Evolutionary conservation across 352 stramenopile species (phyloP).

Genomic region (Globisporangium recalcitrans): DNA sequence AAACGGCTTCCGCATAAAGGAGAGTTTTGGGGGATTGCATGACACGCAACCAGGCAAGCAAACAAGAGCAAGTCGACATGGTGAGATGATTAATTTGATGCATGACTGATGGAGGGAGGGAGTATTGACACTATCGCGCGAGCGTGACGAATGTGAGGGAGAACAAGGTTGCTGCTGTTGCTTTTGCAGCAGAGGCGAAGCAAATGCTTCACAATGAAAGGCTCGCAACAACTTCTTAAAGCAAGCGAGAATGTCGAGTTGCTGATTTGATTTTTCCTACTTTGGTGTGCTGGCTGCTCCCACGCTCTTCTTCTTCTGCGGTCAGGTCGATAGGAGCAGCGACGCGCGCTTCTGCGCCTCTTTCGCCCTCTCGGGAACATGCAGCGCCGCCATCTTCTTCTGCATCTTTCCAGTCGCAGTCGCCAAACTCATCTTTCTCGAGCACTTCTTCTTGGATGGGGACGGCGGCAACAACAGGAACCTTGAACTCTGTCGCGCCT

Average conservation of each 20-base stretch:
- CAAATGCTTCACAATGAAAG: not conserved
- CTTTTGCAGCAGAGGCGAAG: not conserved
- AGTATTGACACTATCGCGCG: not conserved
- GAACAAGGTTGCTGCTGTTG: not conserved
- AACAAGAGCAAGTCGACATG: constrained; percentile 6
- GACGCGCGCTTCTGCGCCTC: constrained; percentile 4
- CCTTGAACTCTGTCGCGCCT: not conserved
- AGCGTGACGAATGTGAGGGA: not conserved
- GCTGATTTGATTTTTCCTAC: not conserved
- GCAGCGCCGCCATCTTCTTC: not conserved
- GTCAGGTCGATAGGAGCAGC: not conserved
- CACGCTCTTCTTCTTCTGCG: not conserved
- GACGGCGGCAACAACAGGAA: not conserved
- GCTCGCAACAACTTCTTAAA: not conserved
- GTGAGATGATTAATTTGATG: not conserved
- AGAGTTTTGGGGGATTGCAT: not conserved
- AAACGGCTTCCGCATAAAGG: not conserved
- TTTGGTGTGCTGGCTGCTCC: not conserved
- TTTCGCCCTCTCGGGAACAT: not conserved
- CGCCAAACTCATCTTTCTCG: not conserved
- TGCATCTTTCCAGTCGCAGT: not conserved
- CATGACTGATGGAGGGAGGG: not conserved
- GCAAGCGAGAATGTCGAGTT: not conserved
- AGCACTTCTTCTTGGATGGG: not conserved
- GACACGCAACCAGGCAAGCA: not conserved